These are phyloP conservation scores for Colletotrichum brevisporum DNA, from an alignment of 2,329 filamentous ascomycete genomes.

Conservation along the genomic window DNA sequence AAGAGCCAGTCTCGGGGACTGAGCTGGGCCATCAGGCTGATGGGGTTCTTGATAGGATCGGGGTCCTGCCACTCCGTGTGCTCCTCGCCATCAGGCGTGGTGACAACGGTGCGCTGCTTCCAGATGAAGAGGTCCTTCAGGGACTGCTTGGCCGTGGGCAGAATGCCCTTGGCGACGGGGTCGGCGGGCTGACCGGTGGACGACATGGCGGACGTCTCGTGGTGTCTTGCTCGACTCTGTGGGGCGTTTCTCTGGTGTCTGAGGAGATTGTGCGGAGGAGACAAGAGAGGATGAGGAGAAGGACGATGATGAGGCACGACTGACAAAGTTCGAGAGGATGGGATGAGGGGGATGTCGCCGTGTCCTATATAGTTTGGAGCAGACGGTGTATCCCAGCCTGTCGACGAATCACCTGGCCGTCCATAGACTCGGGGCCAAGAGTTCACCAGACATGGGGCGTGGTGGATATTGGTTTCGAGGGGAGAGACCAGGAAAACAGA, in stretches of 20 bases:
- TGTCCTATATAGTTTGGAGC: conserved; percentile 32
- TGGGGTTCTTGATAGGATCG: conserved; percentile 77
- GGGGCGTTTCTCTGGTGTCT: neutral
- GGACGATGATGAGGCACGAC: conserved; percentile 16
- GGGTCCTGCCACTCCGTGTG: conserved; percentile 78
- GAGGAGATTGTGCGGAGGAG: neutral
- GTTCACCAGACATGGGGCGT: conserved; percentile 29
- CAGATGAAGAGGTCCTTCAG: conserved; percentile 77
- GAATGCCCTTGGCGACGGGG: conserved; percentile 75
- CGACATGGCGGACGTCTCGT: conserved; percentile 37
- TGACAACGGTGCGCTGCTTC: conserved; percentile 80
- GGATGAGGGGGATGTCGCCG: conserved; percentile 6
- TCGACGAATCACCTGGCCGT: conserved; percentile 30
- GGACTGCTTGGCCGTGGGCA: conserved; percentile 75
- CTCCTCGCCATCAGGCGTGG: conserved; percentile 75
- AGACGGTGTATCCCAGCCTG: neutral
- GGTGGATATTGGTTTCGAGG: conserved; percentile 32
- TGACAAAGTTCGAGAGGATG: conserved; percentile 17
- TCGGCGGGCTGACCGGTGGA: conserved; percentile 68
- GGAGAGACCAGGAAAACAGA: conserved; percentile 6
- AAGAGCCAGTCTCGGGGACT: conserved; percentile 79
- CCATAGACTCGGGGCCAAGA: conserved; percentile 38
- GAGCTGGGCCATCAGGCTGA: conserved; percentile 77
- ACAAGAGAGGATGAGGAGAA: conserved; percentile 4
- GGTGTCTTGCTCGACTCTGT: conserved; percentile 5